These are phyloP conservation scores for Suillus alpinus DNA, from an alignment of 768 basidiomycete species.

Conservation along the genomic window DNA sequence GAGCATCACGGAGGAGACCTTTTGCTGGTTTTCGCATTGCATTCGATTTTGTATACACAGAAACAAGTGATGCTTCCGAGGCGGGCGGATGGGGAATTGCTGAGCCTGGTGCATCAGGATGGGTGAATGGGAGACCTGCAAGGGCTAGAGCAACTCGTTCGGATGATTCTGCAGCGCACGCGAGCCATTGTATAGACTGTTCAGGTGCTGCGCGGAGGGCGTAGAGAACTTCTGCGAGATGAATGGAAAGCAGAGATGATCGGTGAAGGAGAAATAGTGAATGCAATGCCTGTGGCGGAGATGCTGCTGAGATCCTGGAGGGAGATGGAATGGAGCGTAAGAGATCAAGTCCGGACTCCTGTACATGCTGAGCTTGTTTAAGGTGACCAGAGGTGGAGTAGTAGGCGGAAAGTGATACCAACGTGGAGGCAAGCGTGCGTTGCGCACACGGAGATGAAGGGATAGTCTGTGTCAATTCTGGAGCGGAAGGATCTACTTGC, in stretches of 20 bases:
- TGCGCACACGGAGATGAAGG: conserved; percentile 64
- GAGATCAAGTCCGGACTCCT: conserved; percentile 54
- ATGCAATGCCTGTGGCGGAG: conserved; percentile 63
- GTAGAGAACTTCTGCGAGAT: conserved; percentile 70
- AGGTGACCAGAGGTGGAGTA: conserved; percentile 61
- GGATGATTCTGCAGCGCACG: conserved; percentile 63
- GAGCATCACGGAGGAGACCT: conserved; percentile 63
- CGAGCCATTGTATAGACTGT: conserved; percentile 54
- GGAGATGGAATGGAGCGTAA: conserved; percentile 54
- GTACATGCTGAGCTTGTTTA: conserved; percentile 49
- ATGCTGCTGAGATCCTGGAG: conserved; percentile 37
- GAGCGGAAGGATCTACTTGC: conserved; percentile 16
- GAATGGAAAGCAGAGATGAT: conserved; percentile 68
- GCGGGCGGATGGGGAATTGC: conserved; percentile 35
- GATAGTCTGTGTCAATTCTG: conserved; percentile 33
- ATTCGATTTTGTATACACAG: conserved; percentile 44
- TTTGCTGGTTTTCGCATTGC: conserved; percentile 54
- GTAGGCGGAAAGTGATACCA: conserved; percentile 71
- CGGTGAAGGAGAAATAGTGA: conserved; percentile 67
- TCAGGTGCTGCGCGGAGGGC: conserved; percentile 41
- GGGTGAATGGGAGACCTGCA: conserved; percentile 37
- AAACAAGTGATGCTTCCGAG: conserved; percentile 39
- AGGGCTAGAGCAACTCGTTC: conserved; percentile 60
- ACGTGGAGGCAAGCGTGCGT: conserved; percentile 54
- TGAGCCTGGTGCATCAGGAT: conserved; percentile 34